Percentiles rank a stretch among this genome's conserved stretches.
Conservation (phyloP, 1,284 basidiomycete genomes). For the Ceratobasidium theobromae region DNA sequence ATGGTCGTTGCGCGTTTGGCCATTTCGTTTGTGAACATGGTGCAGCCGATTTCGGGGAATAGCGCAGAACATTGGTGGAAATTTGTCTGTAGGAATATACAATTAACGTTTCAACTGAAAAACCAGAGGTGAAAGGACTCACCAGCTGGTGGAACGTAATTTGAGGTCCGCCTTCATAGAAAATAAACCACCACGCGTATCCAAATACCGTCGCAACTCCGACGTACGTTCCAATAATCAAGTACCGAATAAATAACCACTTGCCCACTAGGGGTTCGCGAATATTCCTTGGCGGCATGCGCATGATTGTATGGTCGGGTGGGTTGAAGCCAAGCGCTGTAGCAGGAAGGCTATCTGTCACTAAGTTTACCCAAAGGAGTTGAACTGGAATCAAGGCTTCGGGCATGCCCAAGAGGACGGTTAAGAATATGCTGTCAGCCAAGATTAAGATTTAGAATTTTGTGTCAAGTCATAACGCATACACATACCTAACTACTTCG, state of each 20-base stretch:
- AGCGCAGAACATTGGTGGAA: slow-evolving; percentile 85
- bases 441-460: slow-evolving; percentile 34
- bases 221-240: slow-evolving; percentile 92
- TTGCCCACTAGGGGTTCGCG: slow-evolving; percentile 87
- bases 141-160: slow-evolving; percentile 93
- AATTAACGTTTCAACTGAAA: neutral
- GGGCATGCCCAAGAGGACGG: slow-evolving; percentile 96
- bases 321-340: slow-evolving; percentile 99
- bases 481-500: slow-evolving; percentile 80
- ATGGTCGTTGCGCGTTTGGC: slow-evolving; percentile 90
- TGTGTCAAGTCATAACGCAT: neutral
- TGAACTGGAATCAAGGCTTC: slow-evolving; percentile 98
- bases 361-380: slow-evolving; percentile 95
- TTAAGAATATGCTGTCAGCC: slow-evolving; percentile 81
- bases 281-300: slow-evolving; percentile 82
- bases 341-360: slow-evolving; percentile 94
- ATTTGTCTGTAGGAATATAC: slow-evolving; percentile 63
- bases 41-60: slow-evolving; percentile 89
- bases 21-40: slow-evolving; percentile 88
- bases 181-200: slow-evolving; percentile 99
- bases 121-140: slow-evolving; percentile 44
- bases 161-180: slow-evolving; percentile 85
- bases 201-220: slow-evolving; percentile 94
- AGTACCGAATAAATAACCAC: slow-evolving; percentile 95
- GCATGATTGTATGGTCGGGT: slow-evolving; percentile 95